A percentile compares a stretch with the other conserved stretches of the same genome.
phyloP scores from a whole-genome alignment of 1,139 yeast species.

The Suhomyces ambrosiae region DNA sequence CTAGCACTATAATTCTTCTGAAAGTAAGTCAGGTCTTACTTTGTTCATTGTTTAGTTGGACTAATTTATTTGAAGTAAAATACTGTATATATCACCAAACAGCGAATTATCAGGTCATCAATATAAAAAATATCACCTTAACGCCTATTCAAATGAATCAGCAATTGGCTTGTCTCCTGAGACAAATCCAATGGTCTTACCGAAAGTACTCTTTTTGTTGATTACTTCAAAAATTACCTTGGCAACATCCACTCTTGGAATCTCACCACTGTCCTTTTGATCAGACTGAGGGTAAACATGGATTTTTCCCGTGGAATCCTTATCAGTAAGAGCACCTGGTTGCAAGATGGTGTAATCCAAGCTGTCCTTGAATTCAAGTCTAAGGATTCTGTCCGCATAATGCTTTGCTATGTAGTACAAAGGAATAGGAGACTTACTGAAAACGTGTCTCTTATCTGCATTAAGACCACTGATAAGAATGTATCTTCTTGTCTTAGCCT shows the following conservation, averaged over 20 bases:
- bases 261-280: slow-evolving; percentile 19
- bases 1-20: too few species aligned
- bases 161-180: slow-evolving; percentile 21
- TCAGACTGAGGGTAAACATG: slow-evolving; percentile 16
- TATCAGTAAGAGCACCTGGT: slow-evolving; percentile 49
- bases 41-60: too few species aligned
- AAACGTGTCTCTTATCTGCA: slow-evolving; percentile 50
- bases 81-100: too few species aligned
- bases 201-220: slow-evolving; percentile 26
- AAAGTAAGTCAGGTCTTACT: too few species aligned
- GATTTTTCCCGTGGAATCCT: slow-evolving; percentile 41
- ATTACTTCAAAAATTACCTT: slow-evolving; percentile 25
- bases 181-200: slow-evolving; percentile 30
- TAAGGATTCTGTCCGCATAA: slow-evolving; percentile 55
- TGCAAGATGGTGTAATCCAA: slow-evolving; percentile 56
- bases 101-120: too few species aligned
- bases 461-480: slow-evolving; percentile 59
- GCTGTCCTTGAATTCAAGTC: slow-evolving; percentile 30
- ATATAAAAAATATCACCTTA: too few species aligned
- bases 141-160: slow-evolving; percentile 1
- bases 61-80: too few species aligned
- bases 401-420: slow-evolving; percentile 56
- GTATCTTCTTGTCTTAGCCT: slow-evolving; percentile 49
- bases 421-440: slow-evolving; percentile 28
- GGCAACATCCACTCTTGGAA: slow-evolving; percentile 38